Base-by-base conservation (phyloP, 140 eudicot species). In the Bidens hawaiensis region DNA sequence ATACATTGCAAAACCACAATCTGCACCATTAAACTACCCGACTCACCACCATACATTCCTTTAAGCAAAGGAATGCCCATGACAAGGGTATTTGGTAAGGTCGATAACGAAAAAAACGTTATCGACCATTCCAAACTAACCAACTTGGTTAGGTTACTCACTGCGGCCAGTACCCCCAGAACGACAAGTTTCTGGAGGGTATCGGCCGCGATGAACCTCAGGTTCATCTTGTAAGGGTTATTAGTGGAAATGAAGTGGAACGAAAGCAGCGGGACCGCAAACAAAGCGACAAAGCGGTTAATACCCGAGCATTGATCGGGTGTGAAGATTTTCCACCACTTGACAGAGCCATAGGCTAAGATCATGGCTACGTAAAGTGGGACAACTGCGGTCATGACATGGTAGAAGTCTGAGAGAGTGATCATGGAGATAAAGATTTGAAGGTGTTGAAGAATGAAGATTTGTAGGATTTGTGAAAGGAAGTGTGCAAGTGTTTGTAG, bases 231-330 rank as follows among this genome's bases (percentile, higher is more conserved):
- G 76, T 91, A 91, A 1, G 96, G 96, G 40, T 91, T 68, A 67
- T 91, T 91, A 40, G 78, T 49, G 27, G 99, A 85, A 14, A 91
- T 91, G 83, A 91, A 91, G 60, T 87, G 96, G 65, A 91, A 91
- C 0, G 98, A 91, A 9, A 91, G 91, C 0, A 91, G 81, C 0
- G 98, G 98, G 17, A 91, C 98, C 6, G 96, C 99, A 50, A 91
- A 91, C 0, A 87, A 76, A 0, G 99, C 99, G 0, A 91, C 99
- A 40, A 91, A 91, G 0, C 96, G 86, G 81, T 88, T 91, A 12
- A 91, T 91, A 11, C 99, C 99, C 27, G 96, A 91, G 60, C 99
- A 91, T 56, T 91, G 99, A 19, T 91, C 99, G 1, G 99, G 99
- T 0, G 93, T 33, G 87, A 91, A 91, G 41, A 91, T 91, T 26